Evolutionary conservation across 2,329 filamentous ascomycete species (phyloP).

Genomic region (Pseudogymnoascus sp.): DNA sequence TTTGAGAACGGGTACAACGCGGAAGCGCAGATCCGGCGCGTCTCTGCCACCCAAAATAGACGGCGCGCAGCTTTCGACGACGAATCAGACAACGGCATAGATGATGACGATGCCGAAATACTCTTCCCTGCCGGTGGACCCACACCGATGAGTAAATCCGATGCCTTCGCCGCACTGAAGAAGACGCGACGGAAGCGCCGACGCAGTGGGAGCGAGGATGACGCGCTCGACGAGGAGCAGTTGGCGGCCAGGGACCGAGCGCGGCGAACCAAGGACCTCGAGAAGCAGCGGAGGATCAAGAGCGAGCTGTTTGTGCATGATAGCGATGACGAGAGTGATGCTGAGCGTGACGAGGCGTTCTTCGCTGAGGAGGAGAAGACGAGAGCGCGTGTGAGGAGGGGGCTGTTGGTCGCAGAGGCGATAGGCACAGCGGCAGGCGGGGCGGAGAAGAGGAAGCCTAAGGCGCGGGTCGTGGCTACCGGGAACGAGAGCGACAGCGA

Average conservation of each 20-base stretch:
- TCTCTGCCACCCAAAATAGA: slow-evolving; percentile 42
- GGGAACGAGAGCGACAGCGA: not conserved
- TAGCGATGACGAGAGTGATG: slow-evolving; percentile 85
- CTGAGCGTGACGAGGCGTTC: slow-evolving; percentile 65
- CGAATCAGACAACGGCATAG: slow-evolving; percentile 56
- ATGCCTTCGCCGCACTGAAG: slow-evolving; percentile 51
- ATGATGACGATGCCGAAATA: slow-evolving; percentile 44
- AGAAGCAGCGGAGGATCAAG: slow-evolving; percentile 75
- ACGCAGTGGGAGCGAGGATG: slow-evolving; percentile 33
- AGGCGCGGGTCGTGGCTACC: slow-evolving; percentile 36
- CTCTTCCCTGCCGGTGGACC: slow-evolving; percentile 66
- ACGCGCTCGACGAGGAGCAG: slow-evolving; percentile 50
- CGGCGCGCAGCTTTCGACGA: slow-evolving; percentile 62
- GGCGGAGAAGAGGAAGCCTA: slow-evolving; percentile 47
- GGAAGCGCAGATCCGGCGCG: slow-evolving; percentile 72
- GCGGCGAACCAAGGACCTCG: slow-evolving; percentile 61
- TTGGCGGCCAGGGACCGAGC: slow-evolving; percentile 53
- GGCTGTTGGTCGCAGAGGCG: slow-evolving; percentile 33
- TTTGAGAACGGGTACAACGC: slow-evolving; percentile 66
- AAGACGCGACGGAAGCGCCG: slow-evolving; percentile 46
- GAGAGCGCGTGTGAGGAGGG: slow-evolving; percentile 31
- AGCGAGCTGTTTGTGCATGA: slow-evolving; percentile 73
- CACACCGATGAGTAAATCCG: slow-evolving; percentile 45
- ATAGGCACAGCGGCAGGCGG: slow-evolving; percentile 42
- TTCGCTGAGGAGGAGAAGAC: slow-evolving; percentile 68